Conservation (phyloP, 805 yeast species). For the Sungouiella thailandica region DNA sequence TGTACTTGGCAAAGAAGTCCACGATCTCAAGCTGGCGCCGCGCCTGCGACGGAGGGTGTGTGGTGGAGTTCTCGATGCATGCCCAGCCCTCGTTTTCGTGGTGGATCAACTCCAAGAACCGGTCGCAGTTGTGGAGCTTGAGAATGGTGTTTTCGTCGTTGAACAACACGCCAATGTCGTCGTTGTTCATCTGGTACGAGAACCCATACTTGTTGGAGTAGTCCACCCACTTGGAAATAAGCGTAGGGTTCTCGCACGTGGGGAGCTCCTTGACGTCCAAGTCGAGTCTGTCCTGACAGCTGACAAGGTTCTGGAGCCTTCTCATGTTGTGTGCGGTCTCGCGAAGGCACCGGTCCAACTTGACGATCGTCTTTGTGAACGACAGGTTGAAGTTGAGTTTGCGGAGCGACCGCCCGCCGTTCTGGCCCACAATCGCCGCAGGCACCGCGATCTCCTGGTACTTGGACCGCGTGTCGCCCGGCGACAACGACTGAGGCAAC, state of each 20-base stretch:
- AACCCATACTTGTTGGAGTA: slow-evolving; percentile 94
- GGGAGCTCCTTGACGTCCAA: slow-evolving; percentile 35
- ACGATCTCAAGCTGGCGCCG: slow-evolving; percentile 78
- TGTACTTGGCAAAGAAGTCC: slow-evolving; percentile 83
- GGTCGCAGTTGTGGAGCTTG: slow-evolving; percentile 58
- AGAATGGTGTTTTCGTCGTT: slow-evolving; percentile 81
- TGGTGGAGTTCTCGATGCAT: slow-evolving; percentile 39
- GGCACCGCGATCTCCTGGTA: slow-evolving; percentile 63
- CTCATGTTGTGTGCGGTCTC: slow-evolving; percentile 38
- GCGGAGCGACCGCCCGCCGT: slow-evolving; percentile 26
- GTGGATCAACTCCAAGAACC: slow-evolving; percentile 56
- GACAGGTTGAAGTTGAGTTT: slow-evolving; percentile 36
- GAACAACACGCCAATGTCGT: slow-evolving; percentile 85
- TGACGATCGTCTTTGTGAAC: slow-evolving; percentile 34
- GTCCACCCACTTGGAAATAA: slow-evolving; percentile 96
- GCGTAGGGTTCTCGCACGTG: slow-evolving; percentile 53
- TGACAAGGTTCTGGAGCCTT: slow-evolving; percentile 35
- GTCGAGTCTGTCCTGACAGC: slow-evolving; percentile 19
- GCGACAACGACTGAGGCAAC: slow-evolving; percentile 86
- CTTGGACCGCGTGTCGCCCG: slow-evolving; percentile 84
- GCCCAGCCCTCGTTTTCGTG: slow-evolving; percentile 44
- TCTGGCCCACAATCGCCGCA: slow-evolving; percentile 16
- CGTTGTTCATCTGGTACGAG: slow-evolving; percentile 86
- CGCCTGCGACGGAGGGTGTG: slow-evolving; percentile 43
- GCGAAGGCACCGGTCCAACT: slow-evolving; percentile 31